A percentile compares a stretch with the other conserved stretches of the same genome.
These are phyloP conservation scores for Cytospora paraplurivora DNA, from an alignment of 2,329 filamentous ascomycete genomes.

Conservation along the genomic window DNA sequence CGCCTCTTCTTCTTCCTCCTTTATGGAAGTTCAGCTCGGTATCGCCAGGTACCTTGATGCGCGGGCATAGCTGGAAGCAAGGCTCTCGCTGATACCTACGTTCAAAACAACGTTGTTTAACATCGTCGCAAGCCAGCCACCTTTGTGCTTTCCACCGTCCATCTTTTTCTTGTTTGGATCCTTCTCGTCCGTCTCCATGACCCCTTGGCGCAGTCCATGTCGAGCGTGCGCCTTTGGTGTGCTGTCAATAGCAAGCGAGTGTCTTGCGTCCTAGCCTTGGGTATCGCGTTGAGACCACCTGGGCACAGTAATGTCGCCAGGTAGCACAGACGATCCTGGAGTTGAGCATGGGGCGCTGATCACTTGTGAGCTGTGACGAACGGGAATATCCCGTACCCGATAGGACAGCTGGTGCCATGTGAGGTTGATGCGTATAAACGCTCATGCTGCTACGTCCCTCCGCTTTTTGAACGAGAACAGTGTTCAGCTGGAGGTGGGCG, in stretches of 20 bases:
- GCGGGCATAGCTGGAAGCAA: slow-evolving; percentile 1
- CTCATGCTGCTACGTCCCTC: background rate
- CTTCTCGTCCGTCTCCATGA: background rate
- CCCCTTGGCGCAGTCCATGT: background rate
- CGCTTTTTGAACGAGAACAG: background rate
- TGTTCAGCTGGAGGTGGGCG: too few relatives aligned
- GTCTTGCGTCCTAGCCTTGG: background rate
- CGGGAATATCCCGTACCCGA: background rate
- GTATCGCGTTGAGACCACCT: background rate
- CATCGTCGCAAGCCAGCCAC: background rate
- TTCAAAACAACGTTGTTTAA: too few relatives aligned
- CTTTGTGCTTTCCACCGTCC: background rate
- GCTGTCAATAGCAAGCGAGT: background rate
- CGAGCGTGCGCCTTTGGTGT: background rate
- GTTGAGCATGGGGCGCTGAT: background rate
- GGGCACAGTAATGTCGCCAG: background rate
- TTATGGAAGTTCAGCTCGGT: background rate
- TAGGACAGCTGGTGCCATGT: background rate
- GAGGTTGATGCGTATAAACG: background rate
- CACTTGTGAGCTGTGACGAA: background rate
- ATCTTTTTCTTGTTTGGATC: background rate
- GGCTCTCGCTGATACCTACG: background rate
- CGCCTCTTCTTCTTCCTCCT: background rate
- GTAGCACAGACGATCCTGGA: background rate
- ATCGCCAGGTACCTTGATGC: background rate